Conservation (phyloP, 441 rosid species). For the Rhodomyrtus psidioides region DNA sequence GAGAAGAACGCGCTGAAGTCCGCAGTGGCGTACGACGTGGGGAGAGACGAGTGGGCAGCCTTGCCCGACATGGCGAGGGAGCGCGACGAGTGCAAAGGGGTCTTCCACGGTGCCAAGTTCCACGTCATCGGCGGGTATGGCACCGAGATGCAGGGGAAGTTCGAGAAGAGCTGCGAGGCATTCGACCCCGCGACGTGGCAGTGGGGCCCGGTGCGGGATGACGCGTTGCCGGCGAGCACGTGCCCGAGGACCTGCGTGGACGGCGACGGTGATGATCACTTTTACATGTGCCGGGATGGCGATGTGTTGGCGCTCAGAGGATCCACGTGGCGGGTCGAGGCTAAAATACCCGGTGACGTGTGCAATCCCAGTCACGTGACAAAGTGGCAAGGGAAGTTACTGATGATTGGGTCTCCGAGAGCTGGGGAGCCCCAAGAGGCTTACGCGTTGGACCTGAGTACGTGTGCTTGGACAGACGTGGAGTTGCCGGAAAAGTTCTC, state of each 20-base stretch:
- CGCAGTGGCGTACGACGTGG: slow-evolving; percentile 48
- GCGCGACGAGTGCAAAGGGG: slow-evolving; percentile 57
- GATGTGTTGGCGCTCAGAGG: slow-evolving; percentile 13
- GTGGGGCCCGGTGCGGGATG: slow-evolving; percentile 32
- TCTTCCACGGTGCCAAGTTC: slow-evolving; percentile 50
- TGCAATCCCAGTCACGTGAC: slow-evolving; percentile 16
- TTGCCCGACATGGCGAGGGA: slow-evolving; percentile 58
- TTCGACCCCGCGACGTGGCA: slow-evolving; percentile 10
- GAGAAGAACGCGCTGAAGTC: slow-evolving; percentile 58
- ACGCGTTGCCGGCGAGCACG: slow-evolving; percentile 12
- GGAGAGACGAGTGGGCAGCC: slow-evolving; percentile 32
- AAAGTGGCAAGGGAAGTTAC: slow-evolving; percentile 26
- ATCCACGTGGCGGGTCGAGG: slow-evolving; percentile 34
- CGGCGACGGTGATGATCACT: slow-evolving; percentile 1
- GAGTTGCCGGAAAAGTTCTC: slow-evolving; percentile 15
- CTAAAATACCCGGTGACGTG: slow-evolving; percentile 43
- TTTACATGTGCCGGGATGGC: slow-evolving; percentile 34
- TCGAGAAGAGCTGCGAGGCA: not conserved
- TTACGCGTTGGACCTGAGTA: slow-evolving; percentile 28
- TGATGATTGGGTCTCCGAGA: slow-evolving; percentile 45
- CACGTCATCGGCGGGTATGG: slow-evolving; percentile 57
- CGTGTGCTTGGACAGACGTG: slow-evolving; percentile 27
- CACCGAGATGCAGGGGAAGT: slow-evolving; percentile 11
- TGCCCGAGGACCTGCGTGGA: slow-evolving; percentile 25
- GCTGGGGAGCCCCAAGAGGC: slow-evolving; percentile 24